phyloP scores from a whole-genome alignment of 2,329 filamentous ascomycete genomes.

The Aspergillus udagawae region DNA sequence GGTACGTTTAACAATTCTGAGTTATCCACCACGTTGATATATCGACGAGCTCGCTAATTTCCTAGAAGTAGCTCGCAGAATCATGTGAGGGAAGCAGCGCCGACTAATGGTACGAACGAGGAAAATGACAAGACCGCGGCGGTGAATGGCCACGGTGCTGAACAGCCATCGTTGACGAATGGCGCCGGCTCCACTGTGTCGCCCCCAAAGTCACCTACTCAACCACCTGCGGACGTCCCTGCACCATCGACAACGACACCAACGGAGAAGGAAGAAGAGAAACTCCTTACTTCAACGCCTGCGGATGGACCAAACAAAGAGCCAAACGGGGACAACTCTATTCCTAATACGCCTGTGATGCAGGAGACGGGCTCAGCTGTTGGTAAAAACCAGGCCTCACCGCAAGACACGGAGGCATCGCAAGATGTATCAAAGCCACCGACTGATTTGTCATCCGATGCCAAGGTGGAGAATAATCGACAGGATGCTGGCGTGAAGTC shows the following conservation, averaged over 20 bases:
- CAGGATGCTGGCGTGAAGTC: constrained; percentile 23
- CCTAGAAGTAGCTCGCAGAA: constrained; percentile 18
- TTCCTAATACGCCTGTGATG: not conserved
- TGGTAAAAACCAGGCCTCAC: not conserved
- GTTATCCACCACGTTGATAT: constrained; percentile 13
- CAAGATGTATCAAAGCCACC: constrained; percentile 9
- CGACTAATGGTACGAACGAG: constrained; percentile 12
- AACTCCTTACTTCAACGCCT: constrained; percentile 8
- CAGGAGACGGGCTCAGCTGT: constrained; percentile 2
- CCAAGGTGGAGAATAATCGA: constrained; percentile 15
- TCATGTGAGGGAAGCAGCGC: constrained; percentile 18
- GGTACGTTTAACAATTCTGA: constrained; percentile 23
- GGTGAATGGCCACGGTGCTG: constrained; percentile 29
- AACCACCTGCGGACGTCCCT: constrained; percentile 9
- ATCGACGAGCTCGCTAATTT: not conserved
- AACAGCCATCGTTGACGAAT: constrained; percentile 23
- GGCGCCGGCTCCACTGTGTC: constrained; percentile 24
- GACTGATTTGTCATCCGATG: constrained; percentile 8
- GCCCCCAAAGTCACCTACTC: constrained; percentile 27
- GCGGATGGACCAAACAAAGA: constrained; percentile 8
- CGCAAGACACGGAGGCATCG: constrained; percentile 2
- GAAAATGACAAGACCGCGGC: constrained; percentile 14
- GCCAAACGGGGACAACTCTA: not conserved
- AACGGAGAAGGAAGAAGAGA: constrained; percentile 8
- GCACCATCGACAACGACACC: constrained; percentile 3